Conservation (phyloP, 306 rosid genomes). For the Parietaria judaica region DNA sequence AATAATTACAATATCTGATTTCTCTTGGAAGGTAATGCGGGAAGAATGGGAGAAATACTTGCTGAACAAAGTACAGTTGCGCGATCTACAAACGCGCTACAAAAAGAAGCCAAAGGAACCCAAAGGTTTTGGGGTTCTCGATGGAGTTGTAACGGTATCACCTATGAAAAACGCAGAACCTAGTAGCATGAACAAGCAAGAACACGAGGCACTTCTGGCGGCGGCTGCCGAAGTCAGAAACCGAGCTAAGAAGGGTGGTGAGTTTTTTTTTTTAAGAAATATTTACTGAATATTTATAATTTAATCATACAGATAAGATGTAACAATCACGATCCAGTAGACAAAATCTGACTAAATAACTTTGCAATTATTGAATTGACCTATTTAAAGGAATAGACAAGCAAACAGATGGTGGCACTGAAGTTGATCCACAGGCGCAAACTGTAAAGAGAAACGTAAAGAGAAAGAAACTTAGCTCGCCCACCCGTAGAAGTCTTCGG, state of each 20-base stretch:
- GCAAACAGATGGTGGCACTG: slow-evolving; percentile 32
- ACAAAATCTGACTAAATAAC: no score
- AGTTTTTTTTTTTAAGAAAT: no score
- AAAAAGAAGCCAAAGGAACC: slow-evolving; percentile 80
- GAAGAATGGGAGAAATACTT: slow-evolving; percentile 92
- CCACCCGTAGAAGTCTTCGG: slow-evolving; percentile 25
- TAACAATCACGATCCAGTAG: no score
- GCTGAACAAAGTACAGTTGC: slow-evolving; percentile 75
- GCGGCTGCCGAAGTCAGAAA: slow-evolving; percentile 72
- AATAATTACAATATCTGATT: neutral
- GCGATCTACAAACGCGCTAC: slow-evolving; percentile 48
- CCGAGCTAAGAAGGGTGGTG: slow-evolving; percentile 32
- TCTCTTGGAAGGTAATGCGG: slow-evolving; percentile 54
- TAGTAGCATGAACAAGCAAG: slow-evolving; percentile 66
- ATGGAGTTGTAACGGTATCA: slow-evolving; percentile 69
- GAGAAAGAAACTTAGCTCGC: slow-evolving; percentile 30
- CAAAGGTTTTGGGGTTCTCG: slow-evolving; percentile 95
- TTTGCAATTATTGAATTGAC: no score
- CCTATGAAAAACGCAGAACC: slow-evolving; percentile 56
- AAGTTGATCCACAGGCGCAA: slow-evolving; percentile 34
- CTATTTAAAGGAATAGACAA: no score
- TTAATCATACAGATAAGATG: no score
- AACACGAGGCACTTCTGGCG: slow-evolving; percentile 67
- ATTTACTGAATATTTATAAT: no score
- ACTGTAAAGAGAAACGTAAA: slow-evolving; percentile 52